These are phyloP conservation scores for Irpex sp. DNA, from an alignment of 1,284 basidiomycete species.

Conservation along the genomic window DNA sequence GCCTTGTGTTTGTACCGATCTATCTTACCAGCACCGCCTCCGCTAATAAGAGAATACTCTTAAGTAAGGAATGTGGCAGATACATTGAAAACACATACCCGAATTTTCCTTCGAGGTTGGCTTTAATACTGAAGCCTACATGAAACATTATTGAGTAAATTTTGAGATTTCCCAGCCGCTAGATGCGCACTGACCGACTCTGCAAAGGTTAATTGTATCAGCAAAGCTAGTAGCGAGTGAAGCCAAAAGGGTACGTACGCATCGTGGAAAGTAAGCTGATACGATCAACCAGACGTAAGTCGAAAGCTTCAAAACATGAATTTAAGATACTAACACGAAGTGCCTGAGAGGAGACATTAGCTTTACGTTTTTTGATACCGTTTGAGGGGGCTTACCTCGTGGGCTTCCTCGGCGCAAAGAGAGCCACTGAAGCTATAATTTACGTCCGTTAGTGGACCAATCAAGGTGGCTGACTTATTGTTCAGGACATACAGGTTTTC, in stretches of 20 bases:
- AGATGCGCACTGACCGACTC: neutral
- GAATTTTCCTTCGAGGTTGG: constrained; percentile 3
- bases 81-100: neutral
- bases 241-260: constrained; percentile 28
- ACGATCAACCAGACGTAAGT: neutral
- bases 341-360: neutral
- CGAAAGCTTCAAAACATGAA: neutral
- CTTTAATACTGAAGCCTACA: neutral
- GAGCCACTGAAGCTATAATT: constrained; percentile 30
- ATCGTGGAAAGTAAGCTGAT: constrained; percentile 36
- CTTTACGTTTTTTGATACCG: neutral
- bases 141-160: neutral
- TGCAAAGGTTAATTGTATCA: neutral
- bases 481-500: constrained; percentile 6
- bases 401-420: constrained; percentile 40
- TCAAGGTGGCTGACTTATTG: neutral
- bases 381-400: constrained; percentile 31
- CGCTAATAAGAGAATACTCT: constrained; percentile 11
- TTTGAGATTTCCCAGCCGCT: neutral
- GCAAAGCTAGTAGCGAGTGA: neutral
- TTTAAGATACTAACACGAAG: neutral
- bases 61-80: neutral
- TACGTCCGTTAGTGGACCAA: neutral
- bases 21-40: constrained; percentile 20
- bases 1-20: neutral